phyloP scores from a whole-genome alignment of 164 flowering plant species.

The Umbellularia californica region DNA sequence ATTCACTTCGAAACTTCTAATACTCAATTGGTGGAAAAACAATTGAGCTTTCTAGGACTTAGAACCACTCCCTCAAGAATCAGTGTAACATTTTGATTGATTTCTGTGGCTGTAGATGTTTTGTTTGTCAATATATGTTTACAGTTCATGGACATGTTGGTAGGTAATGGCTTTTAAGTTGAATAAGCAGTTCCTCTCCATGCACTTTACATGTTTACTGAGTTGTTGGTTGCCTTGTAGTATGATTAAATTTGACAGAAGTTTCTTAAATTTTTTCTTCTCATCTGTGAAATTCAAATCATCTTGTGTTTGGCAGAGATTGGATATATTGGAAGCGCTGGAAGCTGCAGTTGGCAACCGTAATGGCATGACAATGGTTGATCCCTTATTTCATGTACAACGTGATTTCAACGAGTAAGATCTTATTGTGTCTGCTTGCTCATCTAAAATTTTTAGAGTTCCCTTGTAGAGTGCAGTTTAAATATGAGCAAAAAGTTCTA shows the following conservation, averaged over 20 bases:
- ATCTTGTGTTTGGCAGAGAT: slow-evolving; percentile 55
- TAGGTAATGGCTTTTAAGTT: neutral
- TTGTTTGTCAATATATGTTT: neutral
- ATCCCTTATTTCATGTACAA: slow-evolving; percentile 32
- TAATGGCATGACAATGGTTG: slow-evolving; percentile 23
- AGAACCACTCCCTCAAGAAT: too few species aligned
- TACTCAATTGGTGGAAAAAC: too few species aligned
- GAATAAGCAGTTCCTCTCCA: too few species aligned
- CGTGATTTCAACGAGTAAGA: slow-evolving; percentile 93
- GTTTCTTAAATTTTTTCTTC: neutral
- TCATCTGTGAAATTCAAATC: neutral
- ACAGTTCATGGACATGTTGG: neutral
- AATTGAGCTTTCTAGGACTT: too few species aligned
- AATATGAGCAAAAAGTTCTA: neutral
- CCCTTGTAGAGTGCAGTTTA: neutral
- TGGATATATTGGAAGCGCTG: slow-evolving; percentile 73
- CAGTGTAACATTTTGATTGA: neutral
- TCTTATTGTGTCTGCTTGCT: neutral
- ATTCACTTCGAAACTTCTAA: too few species aligned
- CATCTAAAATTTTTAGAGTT: neutral
- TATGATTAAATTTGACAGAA: neutral
- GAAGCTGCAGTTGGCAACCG: slow-evolving; percentile 49
- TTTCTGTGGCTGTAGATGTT: neutral
- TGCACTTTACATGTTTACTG: too few species aligned
- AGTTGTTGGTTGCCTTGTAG: too few species aligned